These are phyloP conservation scores for Baorangia bicolor DNA, from an alignment of 768 basidiomycete species.

Conservation along the genomic window DNA sequence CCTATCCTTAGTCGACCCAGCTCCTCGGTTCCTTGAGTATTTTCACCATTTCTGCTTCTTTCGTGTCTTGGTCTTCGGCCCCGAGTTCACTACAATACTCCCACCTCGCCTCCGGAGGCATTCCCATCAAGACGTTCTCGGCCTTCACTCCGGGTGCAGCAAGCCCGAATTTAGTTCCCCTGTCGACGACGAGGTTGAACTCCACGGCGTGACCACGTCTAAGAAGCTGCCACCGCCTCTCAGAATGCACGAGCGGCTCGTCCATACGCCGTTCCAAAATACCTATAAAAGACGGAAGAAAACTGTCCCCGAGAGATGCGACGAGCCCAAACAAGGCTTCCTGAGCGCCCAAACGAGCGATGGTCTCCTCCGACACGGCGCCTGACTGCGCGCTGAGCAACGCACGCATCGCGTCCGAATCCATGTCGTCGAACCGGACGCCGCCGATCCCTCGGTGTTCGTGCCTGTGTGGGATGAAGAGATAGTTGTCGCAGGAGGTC, in stretches of 20 bases:
- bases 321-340: slow-evolving; percentile 48
- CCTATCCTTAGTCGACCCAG: slow-evolving; percentile 10
- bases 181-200: slow-evolving; percentile 66
- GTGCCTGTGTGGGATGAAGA: slow-evolving; percentile 49
- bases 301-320: slow-evolving; percentile 40
- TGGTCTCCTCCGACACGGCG: not conserved
- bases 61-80: slow-evolving; percentile 39
- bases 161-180: slow-evolving; percentile 68
- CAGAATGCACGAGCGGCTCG: slow-evolving; percentile 23
- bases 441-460: slow-evolving; percentile 58
- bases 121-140: slow-evolving; percentile 64
- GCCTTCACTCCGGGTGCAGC: slow-evolving; percentile 57
- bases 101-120: slow-evolving; percentile 68
- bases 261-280: slow-evolving; percentile 40
- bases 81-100: slow-evolving; percentile 64
- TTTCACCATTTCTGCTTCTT: slow-evolving; percentile 51
- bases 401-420: slow-evolving; percentile 26
- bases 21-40: slow-evolving; percentile 38
- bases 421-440: slow-evolving; percentile 57
- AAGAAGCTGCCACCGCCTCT: slow-evolving; percentile 52
- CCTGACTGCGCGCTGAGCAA: slow-evolving; percentile 20
- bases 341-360: slow-evolving; percentile 19
- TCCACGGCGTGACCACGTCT: slow-evolving; percentile 53
- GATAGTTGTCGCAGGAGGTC: slow-evolving; percentile 53
- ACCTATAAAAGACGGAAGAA: slow-evolving; percentile 47